Conservation (phyloP, 2,329 filamentous ascomycete species). For the Shiraia sp. region DNA sequence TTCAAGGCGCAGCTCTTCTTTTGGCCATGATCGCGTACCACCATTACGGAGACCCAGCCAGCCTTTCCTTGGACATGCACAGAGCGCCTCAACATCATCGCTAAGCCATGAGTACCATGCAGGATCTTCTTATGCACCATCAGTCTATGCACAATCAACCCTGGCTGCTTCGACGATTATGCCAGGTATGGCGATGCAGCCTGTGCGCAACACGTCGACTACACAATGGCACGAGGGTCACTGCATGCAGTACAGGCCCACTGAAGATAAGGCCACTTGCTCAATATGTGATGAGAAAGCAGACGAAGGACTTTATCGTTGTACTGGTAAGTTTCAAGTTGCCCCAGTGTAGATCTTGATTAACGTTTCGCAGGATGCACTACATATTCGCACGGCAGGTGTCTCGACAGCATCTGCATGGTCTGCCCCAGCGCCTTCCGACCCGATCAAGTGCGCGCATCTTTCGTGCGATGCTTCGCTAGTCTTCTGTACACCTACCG, state of each 20-base stretch:
- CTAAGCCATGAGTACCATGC: slow-evolving; percentile 57
- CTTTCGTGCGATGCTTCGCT: slow-evolving; percentile 70
- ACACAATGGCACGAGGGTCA: slow-evolving; percentile 85
- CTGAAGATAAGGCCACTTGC: slow-evolving; percentile 66
- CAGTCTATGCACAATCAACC: slow-evolving; percentile 84
- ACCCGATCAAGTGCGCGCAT: slow-evolving; percentile 67
- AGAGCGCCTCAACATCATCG: slow-evolving; percentile 69
- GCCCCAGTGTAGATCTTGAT: slow-evolving; percentile 8
- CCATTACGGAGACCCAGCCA: slow-evolving; percentile 64
- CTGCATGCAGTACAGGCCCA: slow-evolving; percentile 69
- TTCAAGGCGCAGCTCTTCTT: slow-evolving; percentile 44
- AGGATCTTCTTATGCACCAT: slow-evolving; percentile 68
- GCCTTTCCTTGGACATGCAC: slow-evolving; percentile 71
- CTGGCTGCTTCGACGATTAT: slow-evolving; percentile 83
- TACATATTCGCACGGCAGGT: slow-evolving; percentile 60
- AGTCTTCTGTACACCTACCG: slow-evolving; percentile 72
- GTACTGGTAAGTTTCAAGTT: slow-evolving; percentile 53
- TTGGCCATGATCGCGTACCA: slow-evolving; percentile 74
- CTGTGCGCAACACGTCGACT: slow-evolving; percentile 76
- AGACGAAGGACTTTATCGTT: slow-evolving; percentile 75
- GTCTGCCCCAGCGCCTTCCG: slow-evolving; percentile 70
- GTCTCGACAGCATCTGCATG: slow-evolving; percentile 63
- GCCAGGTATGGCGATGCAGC: slow-evolving; percentile 80
- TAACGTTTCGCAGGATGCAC: slow-evolving; percentile 56
- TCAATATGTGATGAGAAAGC: slow-evolving; percentile 77